Conservation (phyloP, 352 stramenopile species). For the Pythium oligandrum region DNA sequence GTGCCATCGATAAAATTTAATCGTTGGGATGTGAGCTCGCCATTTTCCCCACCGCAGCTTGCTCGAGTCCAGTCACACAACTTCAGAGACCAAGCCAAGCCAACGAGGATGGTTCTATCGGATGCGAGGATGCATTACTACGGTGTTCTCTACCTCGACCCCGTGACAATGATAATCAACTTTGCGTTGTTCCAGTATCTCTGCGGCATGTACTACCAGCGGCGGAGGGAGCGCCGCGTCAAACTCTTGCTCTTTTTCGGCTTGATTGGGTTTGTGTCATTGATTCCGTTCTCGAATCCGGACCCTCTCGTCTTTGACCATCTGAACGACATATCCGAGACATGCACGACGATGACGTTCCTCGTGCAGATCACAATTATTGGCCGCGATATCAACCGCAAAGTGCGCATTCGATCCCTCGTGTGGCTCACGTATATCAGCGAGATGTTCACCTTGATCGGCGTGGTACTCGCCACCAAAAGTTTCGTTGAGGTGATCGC, state of each 20-base stretch:
- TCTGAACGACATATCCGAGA: slow-evolving; percentile 17
- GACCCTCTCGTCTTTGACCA: slow-evolving; percentile 8
- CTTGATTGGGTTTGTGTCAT: slow-evolving; percentile 10
- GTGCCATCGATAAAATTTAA: too few relatives aligned
- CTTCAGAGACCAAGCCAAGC: too few relatives aligned
- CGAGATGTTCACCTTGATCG: slow-evolving; percentile 12
- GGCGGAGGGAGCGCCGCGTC: background rate
- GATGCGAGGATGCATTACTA: too few relatives aligned
- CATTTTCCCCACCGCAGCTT: too few relatives aligned
- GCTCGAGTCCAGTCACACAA: too few relatives aligned
- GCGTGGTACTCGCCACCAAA: slow-evolving; percentile 1
- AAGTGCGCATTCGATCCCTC: slow-evolving; percentile 24
- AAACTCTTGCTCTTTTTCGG: slow-evolving; percentile 4
- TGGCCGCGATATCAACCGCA: slow-evolving; percentile 19
- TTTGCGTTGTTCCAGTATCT: slow-evolving; percentile 17
- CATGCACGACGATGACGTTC: slow-evolving; percentile 13
- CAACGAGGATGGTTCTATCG: too few relatives aligned
- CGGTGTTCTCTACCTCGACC: background rate
- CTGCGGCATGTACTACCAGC: slow-evolving; percentile 6
- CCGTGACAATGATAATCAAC: slow-evolving; percentile 15
- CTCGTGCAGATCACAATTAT: slow-evolving; percentile 29
- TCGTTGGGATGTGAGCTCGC: too few relatives aligned
- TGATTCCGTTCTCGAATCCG: slow-evolving; percentile 9
- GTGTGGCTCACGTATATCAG: slow-evolving; percentile 14
- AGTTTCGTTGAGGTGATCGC: background rate